Evolutionary conservation across 192 early-diverging fungal species (phyloP), one percentile per base, ranked within the genome.

Genomic region (Chytriomyces sp.): DNA sequence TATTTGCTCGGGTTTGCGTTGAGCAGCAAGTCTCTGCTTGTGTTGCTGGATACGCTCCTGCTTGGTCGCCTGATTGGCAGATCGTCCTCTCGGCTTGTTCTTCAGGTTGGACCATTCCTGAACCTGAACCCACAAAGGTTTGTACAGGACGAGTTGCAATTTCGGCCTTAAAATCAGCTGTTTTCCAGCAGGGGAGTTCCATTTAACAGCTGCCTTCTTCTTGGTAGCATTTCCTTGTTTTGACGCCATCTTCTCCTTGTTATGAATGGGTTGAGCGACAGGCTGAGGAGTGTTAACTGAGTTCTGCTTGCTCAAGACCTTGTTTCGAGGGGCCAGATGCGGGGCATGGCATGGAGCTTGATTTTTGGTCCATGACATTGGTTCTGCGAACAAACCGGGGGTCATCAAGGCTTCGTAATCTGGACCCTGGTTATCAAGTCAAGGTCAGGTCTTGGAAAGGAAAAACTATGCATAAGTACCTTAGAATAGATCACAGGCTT

Each of bases 141-240:
- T 52, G 57, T 59, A 70, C 28, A 70, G 12, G 12, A 70, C 68
- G 22, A 70, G 56, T 30, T 31, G 56, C n/a, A 14, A n/a, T 26
- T 59, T 70, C n/a, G 68, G 68, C 44, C 68, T 57, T 5, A 70
- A 25, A 41, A 70, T 70, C 2, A 70, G 68, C 32, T 70, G 68
- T 32, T 59, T 70, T 70, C 57, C 56, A 19, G 37, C 57, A 10
- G 56, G 56, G 39, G 68, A 59, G 33, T 59, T 70, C 68, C 54
- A 70, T 36, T 70, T 70, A 57, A 70, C 39, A 2, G 53, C 56
- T 38, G 3, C 33, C 31, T 68, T 68, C n/a, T 22, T 7, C 33
- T 58, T 58, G 0, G 56, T 25, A 26, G 56, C 56, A 25, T 12
- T 49, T 14, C 17, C 44, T 0, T 49, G 40, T 41, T 41, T 64